phyloP scores from a whole-genome alignment of 2,329 filamentous ascomycete species.

The Geosmithia morbida region DNA sequence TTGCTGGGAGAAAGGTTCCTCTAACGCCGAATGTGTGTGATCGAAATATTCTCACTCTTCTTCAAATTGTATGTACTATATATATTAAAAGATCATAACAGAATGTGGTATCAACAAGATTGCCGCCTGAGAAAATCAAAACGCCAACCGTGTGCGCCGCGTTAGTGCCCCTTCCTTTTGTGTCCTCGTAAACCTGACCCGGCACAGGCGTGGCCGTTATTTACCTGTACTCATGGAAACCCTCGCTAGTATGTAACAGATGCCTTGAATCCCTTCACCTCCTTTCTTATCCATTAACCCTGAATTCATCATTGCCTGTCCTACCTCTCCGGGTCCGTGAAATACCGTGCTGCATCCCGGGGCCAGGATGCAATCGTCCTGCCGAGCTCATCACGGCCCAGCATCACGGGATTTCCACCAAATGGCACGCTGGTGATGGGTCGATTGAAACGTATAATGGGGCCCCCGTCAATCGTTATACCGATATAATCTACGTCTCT shows the following conservation, averaged over 20 bases:
- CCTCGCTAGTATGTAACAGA: not conserved
- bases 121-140: not conserved
- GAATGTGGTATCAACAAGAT: not conserved
- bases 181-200: no score
- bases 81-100: not conserved
- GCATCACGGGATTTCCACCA: slow-evolving; percentile 16
- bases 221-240: no score
- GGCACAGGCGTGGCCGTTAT: no score
- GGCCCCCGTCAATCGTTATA: slow-evolving; percentile 28
- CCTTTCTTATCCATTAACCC: not conserved
- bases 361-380: slow-evolving; percentile 23
- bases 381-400: slow-evolving; percentile 19
- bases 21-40: no score
- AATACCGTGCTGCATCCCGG: slow-evolving; percentile 17
- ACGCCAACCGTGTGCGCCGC: not conserved
- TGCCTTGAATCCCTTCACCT: not conserved
- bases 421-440: slow-evolving; percentile 11
- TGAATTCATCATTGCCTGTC: slow-evolving; percentile 3
- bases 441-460: slow-evolving; percentile 28
- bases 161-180: not conserved
- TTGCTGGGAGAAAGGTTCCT: no score
- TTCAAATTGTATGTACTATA: no score
- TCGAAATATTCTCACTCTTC: no score
- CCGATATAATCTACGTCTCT: slow-evolving; percentile 23
- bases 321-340: slow-evolving; percentile 7